These are phyloP conservation scores for Teunomyces cretensis DNA, from an alignment of 805 yeast genomes.

Conservation along the genomic window DNA sequence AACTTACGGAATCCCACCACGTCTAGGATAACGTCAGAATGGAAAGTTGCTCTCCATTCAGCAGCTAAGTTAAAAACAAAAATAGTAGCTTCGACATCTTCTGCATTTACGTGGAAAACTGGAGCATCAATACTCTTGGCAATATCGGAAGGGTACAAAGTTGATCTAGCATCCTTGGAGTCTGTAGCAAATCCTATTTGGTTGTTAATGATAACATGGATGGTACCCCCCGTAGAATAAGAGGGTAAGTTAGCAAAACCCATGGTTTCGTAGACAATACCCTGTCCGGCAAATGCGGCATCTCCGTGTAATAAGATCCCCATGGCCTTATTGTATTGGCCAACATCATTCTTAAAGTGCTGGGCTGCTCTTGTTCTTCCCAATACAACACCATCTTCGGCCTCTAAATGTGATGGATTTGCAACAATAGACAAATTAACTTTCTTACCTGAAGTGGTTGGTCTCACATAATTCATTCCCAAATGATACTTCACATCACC, in stretches of 20 bases:
- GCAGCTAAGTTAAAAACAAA: conserved; percentile 95
- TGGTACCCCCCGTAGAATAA: conserved; percentile 96
- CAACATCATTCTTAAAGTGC: conserved; percentile 85
- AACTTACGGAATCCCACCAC: conserved; percentile 97
- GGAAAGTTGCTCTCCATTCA: conserved; percentile 96
- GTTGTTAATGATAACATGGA: conserved; percentile 93
- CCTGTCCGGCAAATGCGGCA: conserved; percentile 98
- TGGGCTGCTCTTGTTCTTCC: conserved; percentile 97
- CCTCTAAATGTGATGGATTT: conserved; percentile 97
- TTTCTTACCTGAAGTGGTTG: conserved; percentile 95
- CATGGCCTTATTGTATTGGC: conserved; percentile 81
- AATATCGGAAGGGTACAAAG: conserved; percentile 96
- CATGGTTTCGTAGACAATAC: conserved; percentile 98
- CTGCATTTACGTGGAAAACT: conserved; percentile 98
- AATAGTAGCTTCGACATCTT: conserved; percentile 90
- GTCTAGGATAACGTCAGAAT: conserved; percentile 93
- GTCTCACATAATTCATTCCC: conserved; percentile 99
- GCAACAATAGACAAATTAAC: conserved; percentile 96
- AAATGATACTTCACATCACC: conserved; percentile 99
- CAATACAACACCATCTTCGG: conserved; percentile 97
- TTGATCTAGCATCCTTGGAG: conserved; percentile 95
- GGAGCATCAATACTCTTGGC: conserved; percentile 97
- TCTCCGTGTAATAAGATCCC: conserved; percentile 96
- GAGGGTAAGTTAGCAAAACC: conserved; percentile 92
- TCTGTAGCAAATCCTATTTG: conserved; percentile 99